Evolutionary conservation across 805 yeast genomes (phyloP), one percentile per base, ranked within the genome.

Genomic region (Candida berthetii): DNA sequence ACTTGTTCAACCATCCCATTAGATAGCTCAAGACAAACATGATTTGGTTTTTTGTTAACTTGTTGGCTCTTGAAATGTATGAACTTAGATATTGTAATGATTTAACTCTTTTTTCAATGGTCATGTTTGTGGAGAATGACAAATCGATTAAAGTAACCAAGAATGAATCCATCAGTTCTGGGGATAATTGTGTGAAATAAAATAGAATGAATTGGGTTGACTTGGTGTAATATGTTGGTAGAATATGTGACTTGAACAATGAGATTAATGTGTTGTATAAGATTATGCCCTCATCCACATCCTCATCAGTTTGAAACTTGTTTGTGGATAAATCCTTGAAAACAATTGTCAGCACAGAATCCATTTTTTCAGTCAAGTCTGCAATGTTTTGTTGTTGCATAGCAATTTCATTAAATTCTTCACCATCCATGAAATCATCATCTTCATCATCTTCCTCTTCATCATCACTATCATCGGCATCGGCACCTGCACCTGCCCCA

Each of bases 61-160:
- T 75, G 48, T 80, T 78, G 10, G 96, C 96, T 42, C 99, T 74
- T 1, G 98, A 93, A 44, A 91, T 78, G 55, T 81, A 91, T 2
- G 96, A 87, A 1, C 96, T 82, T 42, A 91, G 72, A 58, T 93
- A 91, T 62, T 93, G 98, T 74, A 90, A 75, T 3, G 96, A 85
- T 66, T 90, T 90, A 49, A 88, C 78, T 50, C 95, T 76, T 48
- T 80, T 82, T 42, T 86, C 91, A 31, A 80, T 65, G 20, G 79
- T 74, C 58, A 85, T 89, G 35, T 69, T 67, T 9, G 81, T 73
- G 39, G 81, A 76, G 58, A 93, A 82, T 3, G 95, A 87, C 32
- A 84, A 76, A 55, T 91, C 97, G 35, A 91, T 80, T 49, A 93
- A 68, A 33, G 85, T 69, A 2, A 85, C 95, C 50, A 91, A 63